Conservation (phyloP, 176 grass and related monocot genomes). For the Carex cristatella region DNA sequence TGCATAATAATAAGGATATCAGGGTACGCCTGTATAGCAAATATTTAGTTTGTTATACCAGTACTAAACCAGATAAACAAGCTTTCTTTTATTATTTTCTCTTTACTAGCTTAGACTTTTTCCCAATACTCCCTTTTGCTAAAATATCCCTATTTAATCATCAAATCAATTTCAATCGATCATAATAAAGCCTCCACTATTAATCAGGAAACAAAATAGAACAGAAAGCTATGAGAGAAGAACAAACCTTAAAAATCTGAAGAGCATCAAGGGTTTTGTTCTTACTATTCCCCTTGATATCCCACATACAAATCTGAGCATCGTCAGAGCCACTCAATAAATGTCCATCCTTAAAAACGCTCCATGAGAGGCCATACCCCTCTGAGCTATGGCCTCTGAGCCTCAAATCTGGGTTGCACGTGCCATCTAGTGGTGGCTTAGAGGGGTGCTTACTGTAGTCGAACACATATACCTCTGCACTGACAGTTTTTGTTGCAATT, state of each 20-base stretch:
- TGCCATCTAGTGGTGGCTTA: slow-evolving; percentile 85
- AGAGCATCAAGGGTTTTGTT: slow-evolving; percentile 82
- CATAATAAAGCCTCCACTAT: slow-evolving; percentile 1
- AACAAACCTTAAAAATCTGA: slow-evolving; percentile 81
- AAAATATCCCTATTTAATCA: neutral
- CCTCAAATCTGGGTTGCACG: slow-evolving; percentile 90
- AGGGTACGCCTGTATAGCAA: neutral
- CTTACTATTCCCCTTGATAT: slow-evolving; percentile 70
- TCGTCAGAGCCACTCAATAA: slow-evolving; percentile 97
- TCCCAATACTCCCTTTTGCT: neutral
- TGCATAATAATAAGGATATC: neutral
- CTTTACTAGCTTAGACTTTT: neutral
- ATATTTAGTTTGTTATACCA: neutral
- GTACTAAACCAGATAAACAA: neutral
- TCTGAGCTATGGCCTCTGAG: slow-evolving; percentile 89
- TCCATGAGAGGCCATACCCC: slow-evolving; percentile 99
- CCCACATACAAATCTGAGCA: slow-evolving; percentile 93
- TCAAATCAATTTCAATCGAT: neutral
- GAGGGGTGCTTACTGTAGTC: slow-evolving; percentile 98
- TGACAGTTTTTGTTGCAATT: slow-evolving; percentile 97
- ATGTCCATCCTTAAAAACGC: slow-evolving; percentile 87
- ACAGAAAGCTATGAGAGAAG: neutral
- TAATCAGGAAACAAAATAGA: neutral
- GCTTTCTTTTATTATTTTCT: neutral
- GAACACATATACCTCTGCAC: slow-evolving; percentile 94